Base-by-base conservation (phyloP, 768 basidiomycete genomes). In the Suillus lakei region DNA sequence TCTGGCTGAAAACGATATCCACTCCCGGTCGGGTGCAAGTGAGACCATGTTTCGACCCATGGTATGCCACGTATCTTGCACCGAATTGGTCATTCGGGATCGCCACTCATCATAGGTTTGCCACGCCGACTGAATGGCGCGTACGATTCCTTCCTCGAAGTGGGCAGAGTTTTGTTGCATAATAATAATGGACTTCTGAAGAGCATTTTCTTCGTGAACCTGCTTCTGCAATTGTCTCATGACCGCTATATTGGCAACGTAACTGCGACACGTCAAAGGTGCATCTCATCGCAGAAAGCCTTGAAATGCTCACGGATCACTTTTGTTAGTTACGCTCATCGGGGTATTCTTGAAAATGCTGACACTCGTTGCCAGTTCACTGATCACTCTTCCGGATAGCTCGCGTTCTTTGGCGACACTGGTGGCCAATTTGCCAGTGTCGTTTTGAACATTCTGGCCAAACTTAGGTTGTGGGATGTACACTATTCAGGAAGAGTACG, bases 131-230 rank as follows among this genome's bases (percentile, higher is more conserved):
- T 99, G 95, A 67, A 99, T 87, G 3, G 95, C 89, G 65, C 93
- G 92, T 32, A 99, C 95, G 71, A 99, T 93, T 61, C 96, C 96
- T 69, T 95, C 93, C 78, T 99, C 98, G 71, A 99, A 99, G 75
- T 96, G 91, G 26, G 96, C 97, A 18, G 91, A 93, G 76, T 97
- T 97, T 69, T 96, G 95, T 72, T 99, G 97, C 88, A 97, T 98
- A 77, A 99, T 96, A 73, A 99, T 90, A 72, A 98, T 93, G 3
- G 91, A 93, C 77, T 99, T 99, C 79, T 99, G 97, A 16, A 99
- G 88, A 0, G 96, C 89, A 74, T 99, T 99, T 79, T 99, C 98
- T 79, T 98, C 97, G 78, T 95, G 89, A 53, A 98, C 93, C 80
- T 98, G 96, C 70, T 92, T 93, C 68, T 89, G 86, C 18, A 98